phyloP scores from a whole-genome alignment of 768 basidiomycete genomes.

The Amanita rimosa region DNA sequence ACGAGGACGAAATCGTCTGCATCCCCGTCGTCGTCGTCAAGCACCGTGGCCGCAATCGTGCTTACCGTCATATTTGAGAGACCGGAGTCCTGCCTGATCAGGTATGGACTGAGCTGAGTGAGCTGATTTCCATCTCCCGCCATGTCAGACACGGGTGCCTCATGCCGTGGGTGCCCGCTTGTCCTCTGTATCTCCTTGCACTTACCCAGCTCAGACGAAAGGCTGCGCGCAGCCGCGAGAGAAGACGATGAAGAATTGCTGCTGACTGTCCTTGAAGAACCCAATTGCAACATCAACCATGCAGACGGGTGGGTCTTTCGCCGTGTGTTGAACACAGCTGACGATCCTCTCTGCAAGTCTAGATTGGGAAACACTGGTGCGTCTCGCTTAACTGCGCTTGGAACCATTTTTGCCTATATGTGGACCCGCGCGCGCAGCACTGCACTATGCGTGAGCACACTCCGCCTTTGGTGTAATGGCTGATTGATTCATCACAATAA shows the following conservation, averaged over 20 bases:
- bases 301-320: slow-evolving; percentile 55
- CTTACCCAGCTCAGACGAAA: slow-evolving; percentile 42
- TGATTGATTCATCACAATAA: background rate
- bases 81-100: background rate
- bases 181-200: background rate
- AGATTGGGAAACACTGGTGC: slow-evolving; percentile 74
- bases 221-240: slow-evolving; percentile 63
- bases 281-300: slow-evolving; percentile 60
- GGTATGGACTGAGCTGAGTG: background rate
- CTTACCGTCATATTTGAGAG: background rate
- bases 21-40: slow-evolving; percentile 1
- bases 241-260: slow-evolving; percentile 62
- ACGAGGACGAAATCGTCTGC: slow-evolving; percentile 5
- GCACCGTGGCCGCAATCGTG: background rate
- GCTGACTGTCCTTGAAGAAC: slow-evolving; percentile 44
- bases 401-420: slow-evolving; percentile 7
- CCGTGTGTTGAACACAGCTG: background rate
- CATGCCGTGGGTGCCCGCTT: slow-evolving; percentile 18
- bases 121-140: slow-evolving; percentile 1
- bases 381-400: slow-evolving; percentile 12
- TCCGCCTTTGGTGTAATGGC: background rate
- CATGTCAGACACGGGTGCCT: slow-evolving; percentile 16
- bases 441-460: slow-evolving; percentile 58
- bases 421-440: slow-evolving; percentile 25
- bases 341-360: slow-evolving; percentile 13